Evolutionary conservation across 805 yeast genomes (phyloP).

Genomic region (Ascoidea rubescens): DNA sequence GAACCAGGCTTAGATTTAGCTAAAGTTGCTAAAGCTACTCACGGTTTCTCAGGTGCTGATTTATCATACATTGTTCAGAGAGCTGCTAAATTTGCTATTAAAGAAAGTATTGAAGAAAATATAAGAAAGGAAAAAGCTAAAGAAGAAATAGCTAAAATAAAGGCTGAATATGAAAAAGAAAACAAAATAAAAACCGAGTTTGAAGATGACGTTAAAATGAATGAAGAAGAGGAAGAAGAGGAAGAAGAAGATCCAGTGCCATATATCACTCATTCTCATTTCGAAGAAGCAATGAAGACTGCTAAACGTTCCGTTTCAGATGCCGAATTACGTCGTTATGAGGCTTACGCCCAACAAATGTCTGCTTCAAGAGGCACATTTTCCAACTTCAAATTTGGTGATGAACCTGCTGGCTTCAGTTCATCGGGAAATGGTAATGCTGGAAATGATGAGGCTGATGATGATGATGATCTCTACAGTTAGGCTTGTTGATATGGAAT

Average conservation of each 20-base stretch:
- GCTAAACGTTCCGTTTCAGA: conserved; percentile 96
- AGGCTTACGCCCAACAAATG: conserved; percentile 93
- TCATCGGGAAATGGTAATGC: conserved; percentile 22
- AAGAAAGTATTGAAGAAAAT: conserved; percentile 89
- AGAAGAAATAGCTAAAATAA: conserved; percentile 21
- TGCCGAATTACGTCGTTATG: conserved; percentile 95
- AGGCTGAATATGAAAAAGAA: conserved; percentile 27
- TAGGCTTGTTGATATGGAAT: conserved; percentile 6
- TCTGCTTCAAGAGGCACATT: conserved; percentile 94
- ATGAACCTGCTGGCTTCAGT: conserved; percentile 18
- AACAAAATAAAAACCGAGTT: conserved; percentile 39
- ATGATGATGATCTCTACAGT: conserved; percentile 30
- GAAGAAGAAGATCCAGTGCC: conserved; percentile 93
- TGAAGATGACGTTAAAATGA: conserved; percentile 14
- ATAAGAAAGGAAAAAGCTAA: conserved; percentile 28
- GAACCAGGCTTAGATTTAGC: conserved; percentile 89
- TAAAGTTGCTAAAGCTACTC: conserved; percentile 87
- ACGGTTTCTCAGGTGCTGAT: conserved; percentile 99
- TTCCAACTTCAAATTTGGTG: conserved; percentile 77
- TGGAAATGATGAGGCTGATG: conserved; percentile 36
- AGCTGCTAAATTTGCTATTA: conserved; percentile 96
- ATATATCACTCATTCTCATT: conserved; percentile 81
- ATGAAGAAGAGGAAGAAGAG: conserved; percentile 28
- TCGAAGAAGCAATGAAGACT: conserved; percentile 99
- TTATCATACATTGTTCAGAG: conserved; percentile 94